Evolutionary conservation across 306 rosid species (phyloP).

Genomic region (Erythrophleum fordii): DNA sequence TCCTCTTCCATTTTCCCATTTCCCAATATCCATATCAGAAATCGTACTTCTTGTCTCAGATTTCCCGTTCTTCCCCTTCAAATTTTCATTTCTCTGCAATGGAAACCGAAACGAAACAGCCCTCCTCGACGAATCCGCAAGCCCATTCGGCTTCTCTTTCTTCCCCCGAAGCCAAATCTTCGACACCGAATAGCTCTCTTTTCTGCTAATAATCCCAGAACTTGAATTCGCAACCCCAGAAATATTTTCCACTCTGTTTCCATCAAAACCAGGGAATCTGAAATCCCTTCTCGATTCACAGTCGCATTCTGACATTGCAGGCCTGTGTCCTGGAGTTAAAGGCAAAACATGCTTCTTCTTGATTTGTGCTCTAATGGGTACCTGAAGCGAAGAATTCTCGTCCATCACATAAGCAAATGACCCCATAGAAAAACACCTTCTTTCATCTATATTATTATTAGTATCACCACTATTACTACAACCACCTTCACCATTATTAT

Average conservation of each 20-base stretch:
- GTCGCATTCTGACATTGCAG: constrained; percentile 85
- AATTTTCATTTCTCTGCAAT: constrained; percentile 38
- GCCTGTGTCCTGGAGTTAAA: constrained; percentile 63
- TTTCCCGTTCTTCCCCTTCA: constrained; percentile 50
- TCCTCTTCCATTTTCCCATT: constrained; percentile 71
- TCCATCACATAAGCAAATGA: constrained; percentile 89
- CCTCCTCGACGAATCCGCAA: constrained; percentile 57
- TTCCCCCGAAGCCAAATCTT: constrained; percentile 88
- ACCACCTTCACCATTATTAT: constrained; percentile 47
- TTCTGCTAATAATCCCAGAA: constrained; percentile 38
- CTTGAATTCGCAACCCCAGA: constrained; percentile 1
- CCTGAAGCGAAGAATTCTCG: constrained; percentile 68
- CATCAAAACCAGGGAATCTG: constrained; percentile 56
- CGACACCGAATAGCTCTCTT: constrained; percentile 77
- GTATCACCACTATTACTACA: constrained; percentile 2
- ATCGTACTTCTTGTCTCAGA: constrained; percentile 55
- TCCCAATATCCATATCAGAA: constrained; percentile 61
- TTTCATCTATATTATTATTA: constrained; percentile 58
- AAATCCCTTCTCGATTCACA: constrained; percentile 82
- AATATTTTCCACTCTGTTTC: constrained; percentile 24
- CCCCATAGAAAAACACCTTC: constrained; percentile 98
- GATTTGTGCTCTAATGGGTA: constrained; percentile 68
- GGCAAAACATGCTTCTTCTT: constrained; percentile 64
- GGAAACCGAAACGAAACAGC: constrained; percentile 82
- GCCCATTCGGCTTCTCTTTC: constrained; percentile 46